Percentiles rank a stretch among this genome's conserved stretches.
These are phyloP conservation scores for Olyra latifolia DNA, from an alignment of 176 grass and related monocot genomes.

Conservation along the genomic window DNA sequence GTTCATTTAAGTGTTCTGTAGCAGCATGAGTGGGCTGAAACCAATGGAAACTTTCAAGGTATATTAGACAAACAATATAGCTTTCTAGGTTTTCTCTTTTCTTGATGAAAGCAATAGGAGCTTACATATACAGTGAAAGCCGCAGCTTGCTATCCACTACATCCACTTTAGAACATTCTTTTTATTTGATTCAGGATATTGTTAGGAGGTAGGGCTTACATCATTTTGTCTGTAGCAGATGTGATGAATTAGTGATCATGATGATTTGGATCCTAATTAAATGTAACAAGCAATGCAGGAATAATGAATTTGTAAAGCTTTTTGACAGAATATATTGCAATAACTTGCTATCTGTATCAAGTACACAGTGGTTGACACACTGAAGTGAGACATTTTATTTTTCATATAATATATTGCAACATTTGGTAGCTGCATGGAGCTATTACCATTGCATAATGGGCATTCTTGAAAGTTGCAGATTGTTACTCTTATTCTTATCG, in stretches of 20 bases:
- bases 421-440: neutral
- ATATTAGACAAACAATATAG: neutral
- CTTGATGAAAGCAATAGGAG: neutral
- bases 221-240: neutral
- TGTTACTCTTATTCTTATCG: neutral
- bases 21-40: neutral
- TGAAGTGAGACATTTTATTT: neutral
- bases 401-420: conserved; percentile 3
- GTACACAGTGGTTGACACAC: neutral
- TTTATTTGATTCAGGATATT: neutral
- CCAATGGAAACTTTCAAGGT: neutral
- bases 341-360: neutral
- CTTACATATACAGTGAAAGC: conserved; percentile 3
- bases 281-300: neutral
- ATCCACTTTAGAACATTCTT: neutral
- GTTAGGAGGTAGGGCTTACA: neutral
- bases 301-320: neutral
- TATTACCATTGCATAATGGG: neutral
- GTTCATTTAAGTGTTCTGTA: neutral
- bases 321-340: conserved; percentile 20
- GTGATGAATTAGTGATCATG: neutral
- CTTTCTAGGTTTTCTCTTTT: neutral
- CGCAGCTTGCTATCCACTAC: neutral
- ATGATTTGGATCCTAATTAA: neutral
- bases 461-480: neutral